Evolutionary conservation across 805 yeast species (phyloP).

Genomic region (Ogataea pini): DNA sequence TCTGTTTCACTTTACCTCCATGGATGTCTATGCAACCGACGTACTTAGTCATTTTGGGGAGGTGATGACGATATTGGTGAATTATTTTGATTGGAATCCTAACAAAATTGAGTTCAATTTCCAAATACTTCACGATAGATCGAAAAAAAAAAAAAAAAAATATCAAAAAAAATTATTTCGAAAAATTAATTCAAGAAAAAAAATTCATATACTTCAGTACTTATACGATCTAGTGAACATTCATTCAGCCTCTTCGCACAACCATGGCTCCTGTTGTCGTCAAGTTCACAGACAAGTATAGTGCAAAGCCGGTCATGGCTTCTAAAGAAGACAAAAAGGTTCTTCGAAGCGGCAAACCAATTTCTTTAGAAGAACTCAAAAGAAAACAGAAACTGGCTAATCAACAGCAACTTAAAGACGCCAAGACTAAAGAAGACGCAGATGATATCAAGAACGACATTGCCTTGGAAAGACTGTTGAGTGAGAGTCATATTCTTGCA

Average conservation of each 20-base stretch:
- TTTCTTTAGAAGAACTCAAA: slow-evolving; percentile 44
- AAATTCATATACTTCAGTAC: too few relatives aligned
- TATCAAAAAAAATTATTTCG: neutral
- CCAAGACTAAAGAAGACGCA: slow-evolving; percentile 40
- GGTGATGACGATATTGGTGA: neutral
- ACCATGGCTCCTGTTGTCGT: slow-evolving; percentile 47
- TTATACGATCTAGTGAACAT: too few relatives aligned
- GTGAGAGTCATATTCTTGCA: slow-evolving; percentile 69
- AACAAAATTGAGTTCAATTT: neutral
- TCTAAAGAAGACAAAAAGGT: slow-evolving; percentile 52
- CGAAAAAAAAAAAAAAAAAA: neutral
- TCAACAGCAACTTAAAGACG: slow-evolving; percentile 26
- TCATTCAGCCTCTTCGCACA: neutral
- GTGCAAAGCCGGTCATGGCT: slow-evolving; percentile 30
- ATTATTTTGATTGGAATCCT: too few relatives aligned
- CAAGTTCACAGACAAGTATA: slow-evolving; percentile 42
- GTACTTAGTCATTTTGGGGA: slow-evolving; percentile 70
- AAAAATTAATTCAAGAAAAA: neutral
- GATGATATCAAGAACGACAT: slow-evolving; percentile 68
- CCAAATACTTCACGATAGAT: neutral
- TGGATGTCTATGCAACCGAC: slow-evolving; percentile 96
- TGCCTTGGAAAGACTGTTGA: slow-evolving; percentile 67
- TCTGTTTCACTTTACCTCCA: slow-evolving; percentile 92
- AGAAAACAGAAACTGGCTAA: slow-evolving; percentile 38
- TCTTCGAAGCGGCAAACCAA: slow-evolving; percentile 61